Conservation (phyloP, 371 early-diverging fungal genomes). For the Apophysomyces elegans region DNA sequence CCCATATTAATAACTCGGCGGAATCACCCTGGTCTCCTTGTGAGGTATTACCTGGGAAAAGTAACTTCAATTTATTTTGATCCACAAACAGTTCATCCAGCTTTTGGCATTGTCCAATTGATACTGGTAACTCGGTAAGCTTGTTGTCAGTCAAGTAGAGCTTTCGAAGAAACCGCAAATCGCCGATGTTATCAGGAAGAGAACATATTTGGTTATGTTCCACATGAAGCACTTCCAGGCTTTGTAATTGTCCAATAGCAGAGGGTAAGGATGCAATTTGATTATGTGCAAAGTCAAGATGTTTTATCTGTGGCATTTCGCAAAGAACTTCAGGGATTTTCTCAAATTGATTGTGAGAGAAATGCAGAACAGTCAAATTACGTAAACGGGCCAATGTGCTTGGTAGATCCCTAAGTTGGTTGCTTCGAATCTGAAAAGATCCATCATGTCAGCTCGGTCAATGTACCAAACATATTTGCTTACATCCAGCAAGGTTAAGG, state of each 20-base stretch:
- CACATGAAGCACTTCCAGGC: conserved; percentile 63
- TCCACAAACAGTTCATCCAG: conserved; percentile 56
- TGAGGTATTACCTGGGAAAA: conserved; percentile 32
- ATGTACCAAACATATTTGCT: conserved; percentile 11
- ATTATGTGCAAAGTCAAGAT: conserved; percentile 58
- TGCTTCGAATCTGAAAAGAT: conserved; percentile 55
- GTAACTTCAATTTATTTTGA: conserved; percentile 46
- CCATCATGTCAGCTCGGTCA: background rate
- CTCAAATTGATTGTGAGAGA: conserved; percentile 55
- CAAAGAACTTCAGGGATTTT: conserved; percentile 50
- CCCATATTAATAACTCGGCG: conserved; percentile 15
- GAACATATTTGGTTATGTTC: conserved; percentile 62
- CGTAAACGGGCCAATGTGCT: conserved; percentile 43
- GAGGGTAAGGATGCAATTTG: conserved; percentile 38
- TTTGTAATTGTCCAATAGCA: conserved; percentile 30
- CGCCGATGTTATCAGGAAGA: conserved; percentile 54
- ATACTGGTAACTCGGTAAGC: conserved; percentile 50
- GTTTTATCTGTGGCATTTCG: conserved; percentile 42
- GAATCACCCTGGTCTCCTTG: background rate
- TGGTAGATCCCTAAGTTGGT: conserved; percentile 57
- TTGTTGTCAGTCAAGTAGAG: conserved; percentile 62
- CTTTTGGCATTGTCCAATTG: conserved; percentile 36
- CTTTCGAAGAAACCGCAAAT: conserved; percentile 54
- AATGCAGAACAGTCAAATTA: conserved; percentile 47
- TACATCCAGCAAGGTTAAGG: conserved; percentile 71